A percentile compares a stretch with the other conserved stretches of the same genome.
Conservation (phyloP, 345 rosid genomes). For the Linum tenue region DNA sequence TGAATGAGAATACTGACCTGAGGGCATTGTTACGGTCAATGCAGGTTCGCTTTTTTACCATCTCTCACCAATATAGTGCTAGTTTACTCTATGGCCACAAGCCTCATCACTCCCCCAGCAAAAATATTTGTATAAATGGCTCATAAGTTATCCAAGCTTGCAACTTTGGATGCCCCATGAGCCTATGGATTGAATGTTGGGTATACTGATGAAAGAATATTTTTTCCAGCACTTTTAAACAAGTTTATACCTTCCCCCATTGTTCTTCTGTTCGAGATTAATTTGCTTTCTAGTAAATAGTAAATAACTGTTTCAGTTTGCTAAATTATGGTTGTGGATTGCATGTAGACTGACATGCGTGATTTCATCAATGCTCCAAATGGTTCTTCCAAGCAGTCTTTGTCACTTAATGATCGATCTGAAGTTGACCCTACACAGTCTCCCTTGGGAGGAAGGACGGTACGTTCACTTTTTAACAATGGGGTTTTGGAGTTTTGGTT, state of each 20-base stretch:
- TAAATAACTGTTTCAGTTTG: background rate
- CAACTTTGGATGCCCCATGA: constrained; percentile 1
- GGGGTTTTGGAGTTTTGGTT: background rate
- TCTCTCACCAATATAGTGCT: background rate
- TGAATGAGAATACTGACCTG: constrained; percentile 80
- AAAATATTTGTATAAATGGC: background rate
- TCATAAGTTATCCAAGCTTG: background rate
- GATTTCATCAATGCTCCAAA: constrained; percentile 80
- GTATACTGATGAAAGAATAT: background rate
- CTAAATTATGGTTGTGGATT: background rate
- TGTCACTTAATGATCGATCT: constrained; percentile 43
- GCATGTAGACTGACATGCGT: constrained; percentile 78
- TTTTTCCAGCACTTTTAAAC: background rate
- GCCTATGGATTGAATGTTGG: background rate
- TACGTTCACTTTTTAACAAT: constrained; percentile 19
- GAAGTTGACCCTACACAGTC: constrained; percentile 63
- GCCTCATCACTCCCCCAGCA: background rate
- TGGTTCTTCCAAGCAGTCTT: constrained; percentile 66
- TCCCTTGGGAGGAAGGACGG: constrained; percentile 97
- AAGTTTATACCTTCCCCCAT: no score
- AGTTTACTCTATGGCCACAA: background rate
- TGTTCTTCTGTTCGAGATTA: no score
- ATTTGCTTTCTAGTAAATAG: no score
- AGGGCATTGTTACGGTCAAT: constrained; percentile 85
- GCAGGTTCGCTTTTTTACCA: constrained; percentile 42